Base-by-base conservation (phyloP, 257 asterid genomes). In the Solanum commersonii region DNA sequence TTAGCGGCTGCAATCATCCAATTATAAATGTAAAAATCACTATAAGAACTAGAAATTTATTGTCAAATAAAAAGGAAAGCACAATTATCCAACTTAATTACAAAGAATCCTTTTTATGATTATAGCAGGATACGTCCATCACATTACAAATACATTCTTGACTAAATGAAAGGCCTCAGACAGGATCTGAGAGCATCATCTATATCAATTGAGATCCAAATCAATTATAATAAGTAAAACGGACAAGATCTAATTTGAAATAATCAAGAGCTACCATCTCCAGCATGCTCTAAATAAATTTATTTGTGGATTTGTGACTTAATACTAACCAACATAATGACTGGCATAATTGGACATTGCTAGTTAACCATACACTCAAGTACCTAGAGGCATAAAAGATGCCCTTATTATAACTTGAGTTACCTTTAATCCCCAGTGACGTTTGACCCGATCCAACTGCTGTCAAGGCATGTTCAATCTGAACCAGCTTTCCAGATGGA, bases 401-500 rank as follows among this genome's bases (percentile, higher is more conserved):
- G 25, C 27, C 52, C 10, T 82, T 46, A 29, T 82, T 18, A 82
- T 52, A 20, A 37, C 31, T 20, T 13, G 14, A 40, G 88, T 82
- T 86, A 97, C 99, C 99, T 95, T 97, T 97, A 89, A 97, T 97
- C 82, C 99, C 99, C 88, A 97, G 87, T 72, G 99, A 97, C 13
- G 99, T 97, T 92, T 97, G 99, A 88, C 99, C 99, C 74, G 99
- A 97, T 74, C 99, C 99, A 87, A 97, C 99, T 1, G 99, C 99
- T 4, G 99, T 97, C 90, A 97, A 91, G 90, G 99, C 99, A 81
- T 97, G 99, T 87, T 97, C 99, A 86, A 97, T 97, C 91, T 97
- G 99, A 90, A 96, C 99, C 88, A 97, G 98, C 92, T 97, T 97
- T 46, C 99, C 99, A 9, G 99, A 97, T 73, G 99, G 99, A 87